Base-by-base conservation (phyloP, 192 early-diverging fungal genomes). In the Entomortierella beljakovae region DNA sequence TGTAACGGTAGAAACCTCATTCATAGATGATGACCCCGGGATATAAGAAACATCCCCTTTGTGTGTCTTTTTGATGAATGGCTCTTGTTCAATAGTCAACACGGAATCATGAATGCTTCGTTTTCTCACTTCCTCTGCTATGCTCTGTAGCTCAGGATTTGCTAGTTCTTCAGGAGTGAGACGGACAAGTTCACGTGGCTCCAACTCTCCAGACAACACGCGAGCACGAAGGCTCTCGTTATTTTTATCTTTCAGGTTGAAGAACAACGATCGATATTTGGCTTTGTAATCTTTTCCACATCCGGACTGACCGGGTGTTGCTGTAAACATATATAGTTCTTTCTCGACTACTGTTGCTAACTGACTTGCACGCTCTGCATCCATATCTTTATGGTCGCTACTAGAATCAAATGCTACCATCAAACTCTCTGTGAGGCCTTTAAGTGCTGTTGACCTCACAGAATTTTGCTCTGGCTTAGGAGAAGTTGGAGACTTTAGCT, bases 101-200 rank as follows among this genome's bases (percentile, higher is more conserved):
- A 92, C 80, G 6, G 89, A 85, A 50, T 91, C 81, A 51, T 87
- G 81, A 23, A 89, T 71, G 59, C 83, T 87, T 57, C 84, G 72
- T 70, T 87, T 73, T 38, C 90, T 81, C 25, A 89, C 70, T 32
- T 83, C 81, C 37, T 87, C 91, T 3, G 81, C 80, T 59, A 88
- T 86, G 3, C 82, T 84, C 64, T 89, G 83, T 11, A 93, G 71
- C 57, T 88, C 89, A 1, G 92, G 92, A 63, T 93, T 94, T 0
- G 96, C 97, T 89, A 99, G 92, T 51, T 98, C 97, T 57, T 92
- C 92, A 16, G 88, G 90, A 9, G 90, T 86, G 90, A 98, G 95
- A 6, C 85, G 84, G 29, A 93, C 91, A 57, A 98, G 88, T 6
- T 84, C 81, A 51, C 88, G 83, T 4, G 88, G 83, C 2, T 84